phyloP scores from a whole-genome alignment of 176 grass and related monocot genomes.

The Oryza australiensis region DNA sequence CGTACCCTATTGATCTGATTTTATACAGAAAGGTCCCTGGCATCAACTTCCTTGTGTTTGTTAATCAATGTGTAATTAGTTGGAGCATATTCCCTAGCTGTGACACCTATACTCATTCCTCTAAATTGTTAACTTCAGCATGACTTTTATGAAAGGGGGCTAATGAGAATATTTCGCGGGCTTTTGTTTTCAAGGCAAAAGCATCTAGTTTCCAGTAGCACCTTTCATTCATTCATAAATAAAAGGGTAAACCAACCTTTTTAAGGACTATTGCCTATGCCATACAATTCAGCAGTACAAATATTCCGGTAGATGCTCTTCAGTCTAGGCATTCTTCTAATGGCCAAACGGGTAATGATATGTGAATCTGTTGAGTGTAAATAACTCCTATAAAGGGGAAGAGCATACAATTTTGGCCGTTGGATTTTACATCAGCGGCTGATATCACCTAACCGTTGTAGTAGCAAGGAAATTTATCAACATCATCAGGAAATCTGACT shows the following conservation, averaged over 20 bases:
- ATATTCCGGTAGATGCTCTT: conserved; percentile 16
- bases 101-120: conserved; percentile 45
- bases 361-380: background rate
- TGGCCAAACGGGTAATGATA: background rate
- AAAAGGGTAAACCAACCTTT: conserved; percentile 23
- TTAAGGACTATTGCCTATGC: conserved; percentile 33
- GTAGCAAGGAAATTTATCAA: background rate
- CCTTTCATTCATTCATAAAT: conserved; percentile 36
- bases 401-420: background rate
- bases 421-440: background rate
- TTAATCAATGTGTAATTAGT: conserved; percentile 45
- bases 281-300: conserved; percentile 31
- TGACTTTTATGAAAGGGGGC: conserved; percentile 18
- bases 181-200: conserved; percentile 38
- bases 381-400: background rate
- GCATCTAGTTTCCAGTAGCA: conserved; percentile 30
- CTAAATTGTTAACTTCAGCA: conserved; percentile 30
- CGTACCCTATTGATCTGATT: conserved; percentile 34
- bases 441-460: background rate
- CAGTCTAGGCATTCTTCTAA: conserved; percentile 21
- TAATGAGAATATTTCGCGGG: conserved; percentile 31
- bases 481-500: background rate
- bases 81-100: conserved; percentile 63
- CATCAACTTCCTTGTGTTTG: conserved; percentile 44
- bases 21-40: conserved; percentile 45